phyloP scores from a whole-genome alignment of 2,329 filamentous ascomycete species.

The Aspergillus tubingensis region DNA sequence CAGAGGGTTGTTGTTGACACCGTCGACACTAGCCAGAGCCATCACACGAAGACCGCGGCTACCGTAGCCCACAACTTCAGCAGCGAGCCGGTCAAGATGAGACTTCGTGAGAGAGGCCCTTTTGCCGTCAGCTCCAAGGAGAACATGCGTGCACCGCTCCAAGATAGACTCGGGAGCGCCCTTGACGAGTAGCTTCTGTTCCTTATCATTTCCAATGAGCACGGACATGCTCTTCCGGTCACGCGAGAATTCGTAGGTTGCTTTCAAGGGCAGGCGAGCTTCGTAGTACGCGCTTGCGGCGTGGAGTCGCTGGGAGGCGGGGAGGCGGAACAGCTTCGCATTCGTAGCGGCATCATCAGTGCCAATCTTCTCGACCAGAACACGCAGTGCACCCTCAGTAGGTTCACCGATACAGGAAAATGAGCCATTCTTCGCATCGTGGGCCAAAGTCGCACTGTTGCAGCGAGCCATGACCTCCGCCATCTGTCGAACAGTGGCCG shows the following conservation, averaged over 20 bases:
- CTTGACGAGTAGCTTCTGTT: slow-evolving; percentile 88
- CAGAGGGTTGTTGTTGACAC: slow-evolving; percentile 70
- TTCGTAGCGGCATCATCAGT: slow-evolving; percentile 69
- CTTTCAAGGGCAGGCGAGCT: slow-evolving; percentile 69
- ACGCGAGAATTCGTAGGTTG: slow-evolving; percentile 94
- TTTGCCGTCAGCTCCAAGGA: slow-evolving; percentile 77
- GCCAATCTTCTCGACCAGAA: slow-evolving; percentile 91
- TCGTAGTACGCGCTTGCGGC: slow-evolving; percentile 85
- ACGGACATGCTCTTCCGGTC: slow-evolving; percentile 99
- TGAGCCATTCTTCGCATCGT: slow-evolving; percentile 71
- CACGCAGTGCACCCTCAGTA: slow-evolving; percentile 89
- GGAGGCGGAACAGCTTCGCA: slow-evolving; percentile 49
- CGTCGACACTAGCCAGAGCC: slow-evolving; percentile 81
- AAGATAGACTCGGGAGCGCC: slow-evolving; percentile 93
- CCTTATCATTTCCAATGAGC: slow-evolving; percentile 68
- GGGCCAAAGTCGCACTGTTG: slow-evolving; percentile 82
- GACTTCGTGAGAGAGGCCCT: slow-evolving; percentile 71
- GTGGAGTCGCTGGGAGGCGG: slow-evolving; percentile 67
- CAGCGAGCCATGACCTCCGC: slow-evolving; percentile 71
- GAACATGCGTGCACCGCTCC: slow-evolving; percentile 81
- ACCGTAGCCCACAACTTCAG: slow-evolving; percentile 85
- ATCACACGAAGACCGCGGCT: slow-evolving; percentile 93
- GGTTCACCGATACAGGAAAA: slow-evolving; percentile 89
- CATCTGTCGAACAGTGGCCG: slow-evolving; percentile 78
- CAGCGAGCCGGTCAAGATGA: slow-evolving; percentile 68